Base-by-base conservation (phyloP, 352 stramenopile species). In the Globisporangium recalcitrans region DNA sequence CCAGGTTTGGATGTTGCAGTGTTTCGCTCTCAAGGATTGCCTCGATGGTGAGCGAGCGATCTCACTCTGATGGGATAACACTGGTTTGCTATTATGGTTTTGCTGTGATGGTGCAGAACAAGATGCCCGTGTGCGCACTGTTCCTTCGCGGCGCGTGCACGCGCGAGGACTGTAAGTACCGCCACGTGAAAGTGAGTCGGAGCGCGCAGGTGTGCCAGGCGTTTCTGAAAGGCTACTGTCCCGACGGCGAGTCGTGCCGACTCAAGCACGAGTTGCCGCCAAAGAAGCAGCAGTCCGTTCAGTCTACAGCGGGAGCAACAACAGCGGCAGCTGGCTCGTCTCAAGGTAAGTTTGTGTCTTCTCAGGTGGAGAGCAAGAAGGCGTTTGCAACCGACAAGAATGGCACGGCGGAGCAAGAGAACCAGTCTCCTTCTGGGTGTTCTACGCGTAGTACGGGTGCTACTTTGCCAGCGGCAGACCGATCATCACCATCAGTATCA, bases 101-200 rank as follows among this genome's bases (percentile, higher is more conserved):
- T 52, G 24, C 19, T 16, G 24, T 26, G 2, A 27, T 62, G 47
- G 61, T 58, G 42, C 52, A 92, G 82, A 92, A 89, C 68, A 92
- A 92, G 74, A 85, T 89, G 70, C 85, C 82, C 0, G 85, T 91
- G 59, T 94, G 85, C 59, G 80, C 73, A 59, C 71, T 90, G 70
- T 94, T 94, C 58, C 74, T 94, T 2, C 78, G 81, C 49, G 85
- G 85, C 53, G 58, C 70, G 21, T 94, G 85, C 58, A 85, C 81
- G 8, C 82, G 82, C 52, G 85, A 92, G 55, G 70, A 72, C 57
- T 94, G 85, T 58, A 86, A 78, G 26, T 94, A 90, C 60, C 82
- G 76, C 29, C 85, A 94, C 59, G 80, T 94, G 19, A 94, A 94
- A 71, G 85, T 94, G 42, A 91, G 73, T 63, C 67, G 67, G 24